These are phyloP conservation scores for Aspergillus pseudoterreus DNA, from an alignment of 2,329 filamentous ascomycete species.

Conservation along the genomic window DNA sequence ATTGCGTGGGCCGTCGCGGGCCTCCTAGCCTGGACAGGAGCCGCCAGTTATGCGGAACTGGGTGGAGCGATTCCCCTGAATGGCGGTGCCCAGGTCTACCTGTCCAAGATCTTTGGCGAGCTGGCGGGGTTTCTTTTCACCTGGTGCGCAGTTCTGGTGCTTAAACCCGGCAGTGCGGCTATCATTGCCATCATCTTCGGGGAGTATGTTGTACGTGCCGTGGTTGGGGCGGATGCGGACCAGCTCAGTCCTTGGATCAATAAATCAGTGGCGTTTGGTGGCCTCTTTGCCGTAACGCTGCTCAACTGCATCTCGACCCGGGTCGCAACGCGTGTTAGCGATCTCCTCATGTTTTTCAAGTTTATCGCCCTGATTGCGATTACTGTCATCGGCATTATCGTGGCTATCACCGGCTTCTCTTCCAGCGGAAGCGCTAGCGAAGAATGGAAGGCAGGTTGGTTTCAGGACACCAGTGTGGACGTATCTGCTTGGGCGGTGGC, in stretches of 20 bases:
- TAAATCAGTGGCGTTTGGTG: slow-evolving; percentile 78
- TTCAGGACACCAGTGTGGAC: slow-evolving; percentile 75
- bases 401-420: slow-evolving; percentile 80
- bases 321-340: slow-evolving; percentile 79
- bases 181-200: slow-evolving; percentile 98
- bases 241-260: slow-evolving; percentile 81
- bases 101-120: slow-evolving; percentile 95
- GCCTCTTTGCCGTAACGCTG: slow-evolving; percentile 71
- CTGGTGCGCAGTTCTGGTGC: slow-evolving; percentile 89
- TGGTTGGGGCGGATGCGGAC: slow-evolving; percentile 80
- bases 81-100: slow-evolving; percentile 87
- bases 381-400: slow-evolving; percentile 81
- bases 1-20: slow-evolving; percentile 91
- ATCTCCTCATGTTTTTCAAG: slow-evolving; percentile 95
- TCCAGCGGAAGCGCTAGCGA: slow-evolving; percentile 69
- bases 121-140: slow-evolving; percentile 90
- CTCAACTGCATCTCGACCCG: slow-evolving; percentile 90
- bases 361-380: slow-evolving; percentile 85
- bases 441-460: slow-evolving; percentile 92
- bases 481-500: slow-evolving; percentile 88
- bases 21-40: slow-evolving; percentile 93
- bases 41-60: slow-evolving; percentile 89
- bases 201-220: slow-evolving; percentile 87
- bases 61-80: slow-evolving; percentile 95
- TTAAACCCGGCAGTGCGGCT: slow-evolving; percentile 89